phyloP scores from a whole-genome alignment of 192 early-diverging fungal genomes.

The Podochytrium sp. region DNA sequence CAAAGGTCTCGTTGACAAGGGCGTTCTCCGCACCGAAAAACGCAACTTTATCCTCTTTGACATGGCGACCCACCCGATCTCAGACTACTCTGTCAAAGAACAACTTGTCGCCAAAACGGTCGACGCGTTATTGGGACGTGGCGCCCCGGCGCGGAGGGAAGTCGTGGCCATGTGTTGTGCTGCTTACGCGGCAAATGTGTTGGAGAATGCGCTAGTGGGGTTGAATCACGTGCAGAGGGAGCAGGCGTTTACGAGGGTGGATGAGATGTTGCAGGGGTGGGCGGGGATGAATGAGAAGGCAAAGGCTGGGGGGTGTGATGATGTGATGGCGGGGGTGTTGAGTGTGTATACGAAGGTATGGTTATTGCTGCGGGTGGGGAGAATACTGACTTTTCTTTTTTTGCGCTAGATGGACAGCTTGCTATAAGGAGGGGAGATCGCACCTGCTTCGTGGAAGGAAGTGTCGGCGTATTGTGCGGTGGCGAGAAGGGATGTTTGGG shows the following conservation, averaged over 20 bases:
- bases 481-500: too few species aligned
- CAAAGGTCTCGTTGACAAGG: constrained; percentile 98
- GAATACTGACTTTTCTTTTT: background rate
- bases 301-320: constrained; percentile 51
- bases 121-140: constrained; percentile 76
- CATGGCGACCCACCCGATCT: constrained; percentile 96
- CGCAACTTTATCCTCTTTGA: constrained; percentile 95
- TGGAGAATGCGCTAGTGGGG: constrained; percentile 90
- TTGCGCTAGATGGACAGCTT: background rate
- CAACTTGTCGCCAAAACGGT: constrained; percentile 82
- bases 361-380: background rate
- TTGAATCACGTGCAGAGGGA: constrained; percentile 87
- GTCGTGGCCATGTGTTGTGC: constrained; percentile 91
- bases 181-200: constrained; percentile 95
- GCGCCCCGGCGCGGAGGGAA: constrained; percentile 60
- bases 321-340: constrained; percentile 76
- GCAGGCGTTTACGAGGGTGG: constrained; percentile 83
- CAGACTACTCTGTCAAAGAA: constrained; percentile 86
- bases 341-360: constrained; percentile 83
- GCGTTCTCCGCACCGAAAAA: constrained; percentile 93
- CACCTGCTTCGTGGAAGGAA: too few species aligned
- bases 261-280: constrained; percentile 88
- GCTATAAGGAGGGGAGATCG: background rate
- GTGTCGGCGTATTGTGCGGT: too few species aligned
- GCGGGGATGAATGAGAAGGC: constrained; percentile 63